Conservation (phyloP, 2,329 filamentous ascomycete species). For the Phoma sp. region DNA sequence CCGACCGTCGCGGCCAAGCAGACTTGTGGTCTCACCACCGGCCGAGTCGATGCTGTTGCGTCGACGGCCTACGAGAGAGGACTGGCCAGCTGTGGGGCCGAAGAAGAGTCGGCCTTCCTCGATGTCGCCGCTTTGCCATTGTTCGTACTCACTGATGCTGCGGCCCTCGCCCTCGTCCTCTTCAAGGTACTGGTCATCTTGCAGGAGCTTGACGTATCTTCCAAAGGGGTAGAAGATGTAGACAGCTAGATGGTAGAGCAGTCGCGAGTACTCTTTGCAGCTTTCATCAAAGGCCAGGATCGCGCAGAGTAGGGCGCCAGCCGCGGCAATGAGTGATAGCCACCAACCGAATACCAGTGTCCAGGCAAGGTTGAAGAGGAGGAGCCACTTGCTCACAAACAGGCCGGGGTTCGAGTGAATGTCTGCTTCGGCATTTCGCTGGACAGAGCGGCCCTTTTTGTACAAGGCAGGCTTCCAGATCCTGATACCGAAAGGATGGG, state of each 20-base stretch:
- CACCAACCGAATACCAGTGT: constrained; percentile 95
- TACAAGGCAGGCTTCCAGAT: constrained; percentile 99
- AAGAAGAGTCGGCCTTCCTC: constrained; percentile 97
- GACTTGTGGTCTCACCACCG: constrained; percentile 86
- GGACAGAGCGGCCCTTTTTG: constrained; percentile 96
- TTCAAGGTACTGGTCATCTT: constrained; percentile 91
- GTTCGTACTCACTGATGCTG: constrained; percentile 98
- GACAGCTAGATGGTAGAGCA: constrained; percentile 81
- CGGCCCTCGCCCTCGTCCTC: constrained; percentile 95
- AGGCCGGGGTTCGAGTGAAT: constrained; percentile 95
- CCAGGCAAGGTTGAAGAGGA: constrained; percentile 91
- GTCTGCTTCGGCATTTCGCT: constrained; percentile 94
- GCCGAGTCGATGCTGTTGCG: constrained; percentile 88
- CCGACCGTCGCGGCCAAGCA: constrained; percentile 74
- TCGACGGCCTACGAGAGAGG: constrained; percentile 82
- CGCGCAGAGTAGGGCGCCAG: constrained; percentile 80
- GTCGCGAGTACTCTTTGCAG: constrained; percentile 82
- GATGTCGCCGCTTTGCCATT: constrained; percentile 97
- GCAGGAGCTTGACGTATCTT: constrained; percentile 90
- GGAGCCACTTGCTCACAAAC: constrained; percentile 81
- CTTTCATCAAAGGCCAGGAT: constrained; percentile 79
- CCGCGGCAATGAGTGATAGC: constrained; percentile 78
- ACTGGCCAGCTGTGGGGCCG: constrained; percentile 74
- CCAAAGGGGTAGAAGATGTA: constrained; percentile 98
- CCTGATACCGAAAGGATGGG: constrained; percentile 97